Conservation (phyloP, 1,284 basidiomycete species). For the Mycosarcoma mackinlayi region DNA sequence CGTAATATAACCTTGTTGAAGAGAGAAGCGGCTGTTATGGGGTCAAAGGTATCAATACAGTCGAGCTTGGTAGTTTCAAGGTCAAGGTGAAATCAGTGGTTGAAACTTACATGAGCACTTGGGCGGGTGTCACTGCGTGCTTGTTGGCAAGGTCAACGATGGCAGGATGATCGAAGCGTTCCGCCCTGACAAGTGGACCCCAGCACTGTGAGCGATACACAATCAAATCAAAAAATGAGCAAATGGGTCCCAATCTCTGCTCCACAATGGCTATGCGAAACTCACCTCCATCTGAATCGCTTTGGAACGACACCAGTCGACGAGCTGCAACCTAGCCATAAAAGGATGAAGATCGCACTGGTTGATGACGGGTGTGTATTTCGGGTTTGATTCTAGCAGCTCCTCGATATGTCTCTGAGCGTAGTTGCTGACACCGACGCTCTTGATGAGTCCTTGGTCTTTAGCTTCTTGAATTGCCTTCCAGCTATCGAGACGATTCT, state of each 20-base stretch:
- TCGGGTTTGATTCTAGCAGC: constrained; percentile 19
- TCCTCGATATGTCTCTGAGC: constrained; percentile 40
- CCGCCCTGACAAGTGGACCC: constrained; percentile 27
- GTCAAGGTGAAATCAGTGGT: neutral
- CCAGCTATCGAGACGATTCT: constrained; percentile 55
- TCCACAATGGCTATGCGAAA: too few relatives aligned
- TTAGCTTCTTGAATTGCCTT: constrained; percentile 51
- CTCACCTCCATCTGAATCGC: constrained; percentile 25
- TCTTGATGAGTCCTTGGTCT: constrained; percentile 35
- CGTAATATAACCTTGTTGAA: constrained; percentile 34
- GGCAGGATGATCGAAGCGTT: constrained; percentile 28
- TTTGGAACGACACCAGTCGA: constrained; percentile 20
- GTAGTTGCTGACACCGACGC: constrained; percentile 56
- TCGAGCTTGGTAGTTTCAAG: neutral
- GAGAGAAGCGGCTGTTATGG: constrained; percentile 33
- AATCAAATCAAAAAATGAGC: too few relatives aligned
- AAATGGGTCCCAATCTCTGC: too few relatives aligned
- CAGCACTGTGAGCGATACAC: too few relatives aligned
- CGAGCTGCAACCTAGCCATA: constrained; percentile 28
- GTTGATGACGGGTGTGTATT: constrained; percentile 34
- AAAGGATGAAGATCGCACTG: constrained; percentile 45
- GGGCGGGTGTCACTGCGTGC: constrained; percentile 23
- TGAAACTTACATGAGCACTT: constrained; percentile 24
- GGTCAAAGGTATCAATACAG: neutral
- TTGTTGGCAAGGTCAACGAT: constrained; percentile 23